Percentiles rank a stretch among this genome's conserved stretches.
Evolutionary conservation across 116 monocot genomes (phyloP).

Genomic region (Dioscorea cayenensis): DNA sequence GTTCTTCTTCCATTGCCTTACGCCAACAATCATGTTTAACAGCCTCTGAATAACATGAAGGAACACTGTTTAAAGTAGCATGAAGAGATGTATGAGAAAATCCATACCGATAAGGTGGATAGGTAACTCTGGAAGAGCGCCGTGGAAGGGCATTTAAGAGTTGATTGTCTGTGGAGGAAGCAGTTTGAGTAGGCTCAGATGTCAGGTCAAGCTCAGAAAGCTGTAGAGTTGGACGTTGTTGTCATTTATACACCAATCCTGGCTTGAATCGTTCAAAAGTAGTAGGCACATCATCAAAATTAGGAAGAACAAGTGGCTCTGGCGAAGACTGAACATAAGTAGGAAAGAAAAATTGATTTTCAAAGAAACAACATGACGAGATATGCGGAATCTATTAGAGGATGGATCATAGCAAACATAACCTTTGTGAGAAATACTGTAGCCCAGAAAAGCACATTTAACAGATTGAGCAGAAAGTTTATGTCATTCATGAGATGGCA

Average conservation of each 20-base stretch:
- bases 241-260: neutral
- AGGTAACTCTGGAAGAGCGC: neutral
- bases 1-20: slow-evolving; percentile 1
- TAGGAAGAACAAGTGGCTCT: neutral
- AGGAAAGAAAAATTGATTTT: neutral
- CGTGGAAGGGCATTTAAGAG: neutral
- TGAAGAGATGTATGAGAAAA: neutral
- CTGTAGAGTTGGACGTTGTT: neutral
- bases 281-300: neutral
- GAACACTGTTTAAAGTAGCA: neutral
- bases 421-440: neutral
- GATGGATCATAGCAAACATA: neutral
- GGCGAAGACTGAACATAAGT: neutral
- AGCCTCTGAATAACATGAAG: neutral
- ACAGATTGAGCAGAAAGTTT: neutral
- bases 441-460: neutral
- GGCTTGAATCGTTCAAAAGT: neutral
- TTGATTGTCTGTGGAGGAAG: too few relatives aligned
- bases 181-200: neutral
- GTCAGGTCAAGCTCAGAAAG: neutral
- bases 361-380: slow-evolving; percentile 6
- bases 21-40: slow-evolving; percentile 1
- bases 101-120: neutral
- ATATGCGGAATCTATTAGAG: neutral
- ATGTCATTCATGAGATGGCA: neutral